Conservation (phyloP, 2,329 filamentous ascomycete species). For the Sphaerulina vaccinii region DNA sequence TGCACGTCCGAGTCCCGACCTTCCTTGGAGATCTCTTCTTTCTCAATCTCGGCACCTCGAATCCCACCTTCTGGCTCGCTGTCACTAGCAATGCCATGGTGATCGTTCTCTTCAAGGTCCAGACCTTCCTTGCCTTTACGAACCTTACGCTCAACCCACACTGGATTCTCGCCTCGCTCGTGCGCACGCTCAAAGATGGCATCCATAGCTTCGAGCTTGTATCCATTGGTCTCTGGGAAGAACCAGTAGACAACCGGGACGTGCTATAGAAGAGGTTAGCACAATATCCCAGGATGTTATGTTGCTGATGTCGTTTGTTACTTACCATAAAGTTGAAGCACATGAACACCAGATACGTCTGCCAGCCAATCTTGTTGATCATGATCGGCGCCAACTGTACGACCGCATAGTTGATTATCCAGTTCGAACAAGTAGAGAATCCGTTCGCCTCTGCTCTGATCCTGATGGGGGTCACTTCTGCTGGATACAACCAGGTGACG, state of each 20-base stretch:
- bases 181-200: conserved; percentile 28
- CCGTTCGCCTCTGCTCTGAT: conserved; percentile 56
- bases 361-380: conserved; percentile 43
- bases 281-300: too few relatives aligned
- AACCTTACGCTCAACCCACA: conserved; percentile 27
- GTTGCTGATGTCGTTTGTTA: too few relatives aligned
- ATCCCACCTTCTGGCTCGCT: conserved; percentile 19
- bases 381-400: conserved; percentile 45
- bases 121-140: conserved; percentile 26
- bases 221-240: conserved; percentile 23
- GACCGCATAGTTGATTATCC: conserved; percentile 24
- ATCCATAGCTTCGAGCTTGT: conserved; percentile 27
- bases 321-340: conserved; percentile 22
- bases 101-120: conserved; percentile 22
- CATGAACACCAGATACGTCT: conserved; percentile 53
- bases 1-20: conserved; percentile 8
- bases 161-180: conserved; percentile 27
- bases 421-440: conserved; percentile 54
- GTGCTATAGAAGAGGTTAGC: too few relatives aligned
- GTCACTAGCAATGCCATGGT: conserved; percentile 10
- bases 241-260: conserved; percentile 14
- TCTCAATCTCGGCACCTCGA: conserved; percentile 19
- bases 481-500: conserved; percentile 36
- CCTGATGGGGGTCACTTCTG: conserved; percentile 45
- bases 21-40: conserved; percentile 20